Evolutionary conservation across 2,329 filamentous ascomycete genomes (phyloP).

Genomic region (Hymenoscyphus fructigenus): DNA sequence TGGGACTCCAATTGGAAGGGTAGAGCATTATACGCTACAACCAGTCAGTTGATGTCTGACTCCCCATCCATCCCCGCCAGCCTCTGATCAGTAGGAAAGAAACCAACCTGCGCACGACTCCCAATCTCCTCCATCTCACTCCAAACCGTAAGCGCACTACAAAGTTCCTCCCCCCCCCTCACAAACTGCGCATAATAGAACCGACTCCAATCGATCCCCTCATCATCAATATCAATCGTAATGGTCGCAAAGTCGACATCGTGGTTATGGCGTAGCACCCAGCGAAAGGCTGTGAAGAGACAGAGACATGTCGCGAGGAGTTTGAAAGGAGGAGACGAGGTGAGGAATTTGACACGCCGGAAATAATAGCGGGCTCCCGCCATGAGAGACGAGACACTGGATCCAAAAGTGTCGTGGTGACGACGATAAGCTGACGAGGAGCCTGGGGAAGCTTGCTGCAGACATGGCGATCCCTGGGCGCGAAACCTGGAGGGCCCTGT

Average conservation of each 20-base stretch:
- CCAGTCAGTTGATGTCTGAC: neutral
- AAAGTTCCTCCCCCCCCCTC: slow-evolving; percentile 30
- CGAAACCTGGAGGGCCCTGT: too few species aligned
- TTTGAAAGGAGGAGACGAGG: slow-evolving; percentile 21
- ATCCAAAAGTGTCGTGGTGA: neutral
- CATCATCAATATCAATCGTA: slow-evolving; percentile 22
- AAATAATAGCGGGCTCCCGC: slow-evolving; percentile 24
- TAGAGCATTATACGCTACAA: slow-evolving; percentile 28
- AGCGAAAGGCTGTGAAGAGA: slow-evolving; percentile 23
- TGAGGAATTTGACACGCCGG: slow-evolving; percentile 24
- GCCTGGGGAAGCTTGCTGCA: neutral
- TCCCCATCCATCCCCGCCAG: neutral
- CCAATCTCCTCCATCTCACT: slow-evolving; percentile 32
- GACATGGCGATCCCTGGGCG: too few species aligned
- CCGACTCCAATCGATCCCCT: slow-evolving; percentile 29
- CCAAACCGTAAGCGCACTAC: slow-evolving; percentile 34
- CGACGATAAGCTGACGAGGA: neutral
- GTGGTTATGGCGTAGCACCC: slow-evolving; percentile 29
- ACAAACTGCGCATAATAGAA: slow-evolving; percentile 34
- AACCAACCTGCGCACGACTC: slow-evolving; percentile 28
- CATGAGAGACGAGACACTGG: slow-evolving; percentile 14
- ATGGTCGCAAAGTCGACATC: slow-evolving; percentile 15
- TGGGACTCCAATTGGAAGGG: slow-evolving; percentile 29
- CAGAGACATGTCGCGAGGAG: slow-evolving; percentile 18
- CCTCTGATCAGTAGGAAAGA: neutral